Percentiles rank a stretch among this genome's conserved stretches.
These are phyloP conservation scores for Salix viminalis DNA, from an alignment of 345 rosid species.

Conservation along the genomic window DNA sequence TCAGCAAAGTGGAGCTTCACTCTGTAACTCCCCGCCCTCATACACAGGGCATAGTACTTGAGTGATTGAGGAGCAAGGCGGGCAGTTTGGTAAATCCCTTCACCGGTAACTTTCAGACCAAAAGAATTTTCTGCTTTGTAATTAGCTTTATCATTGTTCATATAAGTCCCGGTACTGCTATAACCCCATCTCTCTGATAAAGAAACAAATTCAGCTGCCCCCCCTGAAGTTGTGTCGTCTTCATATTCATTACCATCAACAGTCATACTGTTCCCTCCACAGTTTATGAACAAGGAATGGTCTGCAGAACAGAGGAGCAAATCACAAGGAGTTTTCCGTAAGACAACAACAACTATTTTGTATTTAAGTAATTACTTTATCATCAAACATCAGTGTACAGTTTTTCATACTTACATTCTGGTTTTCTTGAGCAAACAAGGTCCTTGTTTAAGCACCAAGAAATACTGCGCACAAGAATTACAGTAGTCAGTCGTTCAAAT, in stretches of 20 bases:
- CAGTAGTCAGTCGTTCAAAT: not conserved
- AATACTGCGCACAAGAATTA: constrained; percentile 8
- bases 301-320: constrained; percentile 32
- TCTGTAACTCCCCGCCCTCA: constrained; percentile 54
- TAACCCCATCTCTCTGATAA: constrained; percentile 51
- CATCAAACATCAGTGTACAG: not conserved
- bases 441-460: constrained; percentile 57
- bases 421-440: constrained; percentile 52
- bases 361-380: not conserved
- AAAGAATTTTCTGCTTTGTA: constrained; percentile 32
- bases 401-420: constrained; percentile 38
- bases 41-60: constrained; percentile 73
- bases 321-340: not conserved
- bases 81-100: constrained; percentile 47
- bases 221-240: constrained; percentile 39
- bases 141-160: not conserved
- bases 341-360: not conserved
- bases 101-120: constrained; percentile 28
- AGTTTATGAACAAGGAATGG: constrained; percentile 66
- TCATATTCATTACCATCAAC: constrained; percentile 34
- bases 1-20: constrained; percentile 84
- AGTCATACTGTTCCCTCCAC: constrained; percentile 44
- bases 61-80: constrained; percentile 72
- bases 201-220: constrained; percentile 38
- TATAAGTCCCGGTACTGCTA: constrained; percentile 63